Conservation (phyloP, 192 early-diverging fungal genomes). For the Entophlyctis luteolus region DNA sequence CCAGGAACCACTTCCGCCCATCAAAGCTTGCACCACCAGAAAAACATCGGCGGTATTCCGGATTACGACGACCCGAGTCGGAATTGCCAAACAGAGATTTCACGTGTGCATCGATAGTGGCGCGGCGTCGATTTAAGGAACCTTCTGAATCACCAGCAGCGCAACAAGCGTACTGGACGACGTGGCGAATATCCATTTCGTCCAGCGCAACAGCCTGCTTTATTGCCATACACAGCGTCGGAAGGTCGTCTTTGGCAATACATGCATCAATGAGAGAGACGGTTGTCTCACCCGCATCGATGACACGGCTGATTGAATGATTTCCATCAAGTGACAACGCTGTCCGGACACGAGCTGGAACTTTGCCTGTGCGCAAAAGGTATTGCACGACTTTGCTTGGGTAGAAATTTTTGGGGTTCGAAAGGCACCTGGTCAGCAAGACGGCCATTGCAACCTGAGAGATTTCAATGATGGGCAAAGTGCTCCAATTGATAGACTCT, state of each 20-base stretch:
- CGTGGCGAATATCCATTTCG: not conserved
- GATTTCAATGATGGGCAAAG: slow-evolving; percentile 20
- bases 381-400: slow-evolving; percentile 5
- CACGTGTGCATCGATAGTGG: slow-evolving; percentile 9
- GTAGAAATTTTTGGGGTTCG: not conserved
- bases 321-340: not conserved
- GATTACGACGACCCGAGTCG: not conserved
- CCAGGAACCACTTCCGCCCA: slow-evolving; percentile 25
- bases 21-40: slow-evolving; percentile 3
- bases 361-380: slow-evolving; percentile 10
- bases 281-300: slow-evolving; percentile 4
- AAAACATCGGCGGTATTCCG: slow-evolving; percentile 5
- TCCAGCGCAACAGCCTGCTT: not conserved
- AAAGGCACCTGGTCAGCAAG: slow-evolving; percentile 3
- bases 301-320: not conserved
- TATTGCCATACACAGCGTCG: not conserved
- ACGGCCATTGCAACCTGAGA: slow-evolving; percentile 16
- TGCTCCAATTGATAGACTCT: not conserved
- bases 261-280: slow-evolving; percentile 5
- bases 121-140: not conserved
- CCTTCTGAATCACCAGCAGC: not conserved
- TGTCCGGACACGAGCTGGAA: not conserved
- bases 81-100: not conserved
- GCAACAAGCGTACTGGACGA: slow-evolving; percentile 13
- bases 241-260: slow-evolving; percentile 3